Base-by-base conservation (phyloP, 2,329 filamentous ascomycete species). In the Colletotrichum horii region DNA sequence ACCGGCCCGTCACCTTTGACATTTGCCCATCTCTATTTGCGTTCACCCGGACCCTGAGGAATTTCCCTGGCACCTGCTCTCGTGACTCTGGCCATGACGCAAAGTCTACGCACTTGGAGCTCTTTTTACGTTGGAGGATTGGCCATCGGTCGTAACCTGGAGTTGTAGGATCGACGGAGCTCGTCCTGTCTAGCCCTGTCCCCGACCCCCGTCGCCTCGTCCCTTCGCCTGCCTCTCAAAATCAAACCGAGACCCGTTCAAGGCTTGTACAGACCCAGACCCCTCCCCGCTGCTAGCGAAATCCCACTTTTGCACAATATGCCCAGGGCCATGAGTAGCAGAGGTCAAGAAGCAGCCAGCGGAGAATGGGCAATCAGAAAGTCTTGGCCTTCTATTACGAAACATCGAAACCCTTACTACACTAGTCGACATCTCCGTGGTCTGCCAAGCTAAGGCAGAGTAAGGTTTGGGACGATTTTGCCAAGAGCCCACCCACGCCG, bases 361-460 rank as follows among this genome's bases (percentile, higher is more conserved):
- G 68, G 73, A 62, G n/a, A 15, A 58, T 30, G 26, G 11, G 73
- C 55, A 75, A 75, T 75, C 73, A 62, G 55, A 52, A 61, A 52
- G 69, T 38, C 73, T 62, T 72, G 69, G 38, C 69, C 30, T 67
- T 62, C 32, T 34, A 38, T 48, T 56, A 38, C 62, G 69, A 76
- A 69, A 74, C 74, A 32, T 73, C 74, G 74, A 74, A 76, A 55
- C 74, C 34, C 65, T 76, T 76, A 65, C 74, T 66, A 52, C 70
- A 73, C 43, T 76, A 60, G 74, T 69, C 58, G 43, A 74, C 34
- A 74, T 76, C 74, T 76, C 74, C 74, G 65, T 64, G 43, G 64
- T 38, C 52, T 68, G 38, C 32, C 64, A 36, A 30, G 65, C 55
- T 28, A 56, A 38, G 14, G 65, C 26, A 24, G 36, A 24, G 67